phyloP scores from a whole-genome alignment of 2,329 filamentous ascomycete genomes.

The Simplicillium aogashimaense region DNA sequence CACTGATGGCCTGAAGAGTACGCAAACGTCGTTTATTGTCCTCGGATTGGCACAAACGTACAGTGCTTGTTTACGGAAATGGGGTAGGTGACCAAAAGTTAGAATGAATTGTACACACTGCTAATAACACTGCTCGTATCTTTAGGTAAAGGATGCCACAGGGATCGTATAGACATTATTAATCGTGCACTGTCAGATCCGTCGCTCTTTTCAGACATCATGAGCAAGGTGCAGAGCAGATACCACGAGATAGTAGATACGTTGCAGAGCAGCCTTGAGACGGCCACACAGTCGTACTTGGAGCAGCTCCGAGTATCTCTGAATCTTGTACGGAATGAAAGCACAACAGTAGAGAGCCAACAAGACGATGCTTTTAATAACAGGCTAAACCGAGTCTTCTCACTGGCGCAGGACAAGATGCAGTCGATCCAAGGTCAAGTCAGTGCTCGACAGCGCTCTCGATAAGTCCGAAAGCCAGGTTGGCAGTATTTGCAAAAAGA shows the following conservation, averaged over 20 bases:
- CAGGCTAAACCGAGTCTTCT: slow-evolving; percentile 12
- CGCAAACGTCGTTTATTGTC: slow-evolving; percentile 27
- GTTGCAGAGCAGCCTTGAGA: slow-evolving; percentile 13
- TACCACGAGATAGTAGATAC: slow-evolving; percentile 12
- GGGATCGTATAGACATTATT: slow-evolving; percentile 23
- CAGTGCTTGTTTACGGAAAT: slow-evolving; percentile 16
- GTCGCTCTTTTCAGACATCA: slow-evolving; percentile 19
- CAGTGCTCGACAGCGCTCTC: no score
- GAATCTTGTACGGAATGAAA: slow-evolving; percentile 26
- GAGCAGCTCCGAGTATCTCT: slow-evolving; percentile 17
- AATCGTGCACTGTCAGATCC: slow-evolving; percentile 12
- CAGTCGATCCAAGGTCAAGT: no score
- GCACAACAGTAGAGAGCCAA: slow-evolving; percentile 24
- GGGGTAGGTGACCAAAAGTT: slow-evolving; percentile 16
- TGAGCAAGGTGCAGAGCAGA: slow-evolving; percentile 12
- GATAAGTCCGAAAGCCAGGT: no score
- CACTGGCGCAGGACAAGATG: no score
- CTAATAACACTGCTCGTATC: no score
- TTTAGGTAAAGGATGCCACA: slow-evolving; percentile 23
- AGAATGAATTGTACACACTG: not conserved
- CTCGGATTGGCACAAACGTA: slow-evolving; percentile 25
- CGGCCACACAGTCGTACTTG: slow-evolving; percentile 13
- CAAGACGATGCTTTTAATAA: slow-evolving; percentile 22
- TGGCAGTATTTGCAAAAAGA: no score
- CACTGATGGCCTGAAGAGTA: slow-evolving; percentile 21